Conservation (phyloP, 164 flowering plant species). For the Santalum album region DNA sequence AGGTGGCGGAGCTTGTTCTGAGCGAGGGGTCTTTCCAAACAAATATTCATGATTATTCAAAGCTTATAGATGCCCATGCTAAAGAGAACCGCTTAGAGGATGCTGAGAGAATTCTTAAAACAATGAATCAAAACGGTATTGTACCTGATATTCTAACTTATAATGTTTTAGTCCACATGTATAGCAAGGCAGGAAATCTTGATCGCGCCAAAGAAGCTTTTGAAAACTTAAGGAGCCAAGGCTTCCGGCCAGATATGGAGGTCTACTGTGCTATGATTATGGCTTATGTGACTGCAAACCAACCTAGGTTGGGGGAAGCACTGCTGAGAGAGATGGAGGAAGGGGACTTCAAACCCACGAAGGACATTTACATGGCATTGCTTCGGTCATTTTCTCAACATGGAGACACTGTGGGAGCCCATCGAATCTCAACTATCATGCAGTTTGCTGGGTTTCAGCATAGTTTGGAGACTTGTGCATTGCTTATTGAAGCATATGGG, state of each 20-base stretch:
- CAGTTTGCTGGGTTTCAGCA: constrained; percentile 49
- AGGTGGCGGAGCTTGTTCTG: constrained; percentile 73
- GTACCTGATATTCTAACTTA: constrained; percentile 47
- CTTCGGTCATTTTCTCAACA: constrained; percentile 48
- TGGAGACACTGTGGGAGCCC: constrained; percentile 50
- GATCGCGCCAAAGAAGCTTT: constrained; percentile 61
- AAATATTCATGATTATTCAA: constrained; percentile 59
- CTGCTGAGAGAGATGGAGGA: constrained; percentile 74
- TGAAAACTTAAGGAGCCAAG: constrained; percentile 50
- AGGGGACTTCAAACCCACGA: constrained; percentile 44
- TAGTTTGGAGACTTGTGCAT: constrained; percentile 46
- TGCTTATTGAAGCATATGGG: constrained; percentile 67
- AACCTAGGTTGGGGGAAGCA: constrained; percentile 43
- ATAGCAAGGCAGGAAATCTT: constrained; percentile 60
- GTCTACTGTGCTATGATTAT: constrained; percentile 67
- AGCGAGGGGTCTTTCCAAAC: constrained; percentile 59
- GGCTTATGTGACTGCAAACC: constrained; percentile 64
- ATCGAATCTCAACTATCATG: constrained; percentile 48
- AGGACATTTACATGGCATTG: constrained; percentile 69
- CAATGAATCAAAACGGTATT: constrained; percentile 73
- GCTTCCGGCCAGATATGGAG: constrained; percentile 55
- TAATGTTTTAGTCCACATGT: constrained; percentile 59
- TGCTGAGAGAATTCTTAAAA: constrained; percentile 70
- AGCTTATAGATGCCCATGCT: constrained; percentile 66
- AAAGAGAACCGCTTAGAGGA: constrained; percentile 52